Conservation (phyloP, 2,329 filamentous ascomycete species). For the Aschersonia sp. region DNA sequence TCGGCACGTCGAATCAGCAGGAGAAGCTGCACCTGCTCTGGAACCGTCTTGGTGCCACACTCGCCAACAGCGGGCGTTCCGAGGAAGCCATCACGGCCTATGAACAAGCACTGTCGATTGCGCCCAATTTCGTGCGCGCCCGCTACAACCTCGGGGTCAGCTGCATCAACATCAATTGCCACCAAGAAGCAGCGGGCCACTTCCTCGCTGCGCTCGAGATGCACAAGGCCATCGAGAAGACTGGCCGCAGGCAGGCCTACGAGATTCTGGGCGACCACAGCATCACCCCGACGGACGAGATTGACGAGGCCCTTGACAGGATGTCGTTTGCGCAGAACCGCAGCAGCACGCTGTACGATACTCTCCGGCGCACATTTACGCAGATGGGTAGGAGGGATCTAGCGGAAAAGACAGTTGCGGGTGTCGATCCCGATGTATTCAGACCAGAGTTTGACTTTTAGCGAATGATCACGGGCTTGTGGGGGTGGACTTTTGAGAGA, state of each 20-base stretch:
- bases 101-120: constrained; percentile 75
- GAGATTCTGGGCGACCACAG: constrained; percentile 56
- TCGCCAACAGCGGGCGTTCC: constrained; percentile 83
- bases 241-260: constrained; percentile 67
- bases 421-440: constrained; percentile 84
- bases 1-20: constrained; percentile 68
- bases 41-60: constrained; percentile 91
- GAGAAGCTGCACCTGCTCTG: constrained; percentile 87
- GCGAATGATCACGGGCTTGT: background rate
- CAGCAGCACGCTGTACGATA: constrained; percentile 94
- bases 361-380: constrained; percentile 81
- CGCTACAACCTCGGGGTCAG: constrained; percentile 93
- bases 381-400: constrained; percentile 88
- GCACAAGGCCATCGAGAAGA: constrained; percentile 85
- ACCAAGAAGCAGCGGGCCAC: constrained; percentile 83
- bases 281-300: constrained; percentile 34
- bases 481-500: background rate
- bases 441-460: constrained; percentile 80
- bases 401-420: constrained; percentile 72
- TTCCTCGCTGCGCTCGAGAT: constrained; percentile 83
- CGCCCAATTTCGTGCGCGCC: constrained; percentile 92
- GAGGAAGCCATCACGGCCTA: constrained; percentile 97
- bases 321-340: constrained; percentile 77
- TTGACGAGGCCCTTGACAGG: constrained; percentile 54
- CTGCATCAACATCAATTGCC: constrained; percentile 96